Evolutionary conservation across 2,329 filamentous ascomycete genomes (phyloP).

Genomic region (Eurotiales sp.): DNA sequence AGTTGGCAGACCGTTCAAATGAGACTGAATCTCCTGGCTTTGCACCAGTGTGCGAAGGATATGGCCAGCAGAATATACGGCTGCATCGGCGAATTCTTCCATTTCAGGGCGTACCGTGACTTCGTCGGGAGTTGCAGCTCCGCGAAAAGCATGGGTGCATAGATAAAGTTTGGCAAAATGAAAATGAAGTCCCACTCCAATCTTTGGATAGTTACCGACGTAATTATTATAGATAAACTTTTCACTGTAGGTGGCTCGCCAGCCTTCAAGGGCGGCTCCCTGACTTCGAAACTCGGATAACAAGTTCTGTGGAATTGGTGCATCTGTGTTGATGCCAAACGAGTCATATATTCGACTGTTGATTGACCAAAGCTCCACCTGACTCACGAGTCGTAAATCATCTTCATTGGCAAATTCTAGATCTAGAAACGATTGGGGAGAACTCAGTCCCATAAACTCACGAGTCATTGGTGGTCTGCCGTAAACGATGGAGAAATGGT

Average conservation of each 20-base stretch:
- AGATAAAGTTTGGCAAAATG: conserved; percentile 17
- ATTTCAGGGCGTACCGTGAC: neutral
- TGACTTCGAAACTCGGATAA: neutral
- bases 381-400: conserved; percentile 18
- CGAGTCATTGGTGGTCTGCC: conserved; percentile 36
- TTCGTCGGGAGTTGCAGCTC: neutral
- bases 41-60: neutral
- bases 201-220: conserved; percentile 4
- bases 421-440: conserved; percentile 28
- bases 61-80: neutral
- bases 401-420: conserved; percentile 24
- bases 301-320: conserved; percentile 1
- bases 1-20: conserved; percentile 13
- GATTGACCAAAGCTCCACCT: conserved; percentile 19
- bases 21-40: neutral
- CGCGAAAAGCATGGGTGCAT: conserved; percentile 17
- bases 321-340: conserved; percentile 18
- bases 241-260: neutral
- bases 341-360: conserved; percentile 15
- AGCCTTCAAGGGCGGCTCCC: neutral
- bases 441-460: conserved; percentile 28
- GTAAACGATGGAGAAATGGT: conserved; percentile 36
- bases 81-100: neutral
- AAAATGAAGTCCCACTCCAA: conserved; percentile 15
- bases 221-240: neutral